A percentile compares a stretch with the other conserved stretches of the same genome.
Conservation (phyloP, 2,329 filamentous ascomycete species). For the Grosmannia clavigera region DNA sequence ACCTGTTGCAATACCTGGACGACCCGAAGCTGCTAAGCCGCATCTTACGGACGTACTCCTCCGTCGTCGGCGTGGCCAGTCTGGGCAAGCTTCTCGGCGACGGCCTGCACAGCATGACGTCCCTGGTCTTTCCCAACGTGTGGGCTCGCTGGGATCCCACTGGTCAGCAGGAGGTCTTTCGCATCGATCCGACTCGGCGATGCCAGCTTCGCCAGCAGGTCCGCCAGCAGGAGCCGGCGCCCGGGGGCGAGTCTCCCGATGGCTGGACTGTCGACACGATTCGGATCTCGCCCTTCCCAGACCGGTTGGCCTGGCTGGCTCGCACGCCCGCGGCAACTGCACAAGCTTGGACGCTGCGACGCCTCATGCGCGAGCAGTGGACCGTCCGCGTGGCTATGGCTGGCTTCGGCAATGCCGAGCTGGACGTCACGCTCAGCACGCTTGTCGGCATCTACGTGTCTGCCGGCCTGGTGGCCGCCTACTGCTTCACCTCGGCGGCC, state of each 20-base stretch:
- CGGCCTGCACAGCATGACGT: conserved; percentile 47
- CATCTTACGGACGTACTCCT: conserved; percentile 74
- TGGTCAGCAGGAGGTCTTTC: conserved; percentile 20
- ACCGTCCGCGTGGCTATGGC: conserved; percentile 36
- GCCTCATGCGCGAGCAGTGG: conserved; percentile 39
- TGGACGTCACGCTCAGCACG: conserved; percentile 41
- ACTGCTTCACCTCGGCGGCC: conserved; percentile 47
- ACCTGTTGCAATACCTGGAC: conserved; percentile 78
- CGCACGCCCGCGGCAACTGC: conserved; percentile 15
- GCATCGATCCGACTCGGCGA: conserved; percentile 28
- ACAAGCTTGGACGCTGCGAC: conserved; percentile 38
- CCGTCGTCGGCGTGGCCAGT: conserved; percentile 64
- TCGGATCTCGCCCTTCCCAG: conserved; percentile 26
- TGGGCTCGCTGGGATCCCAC: conserved; percentile 31
- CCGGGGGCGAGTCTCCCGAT: background rate
- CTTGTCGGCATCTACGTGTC: conserved; percentile 44
- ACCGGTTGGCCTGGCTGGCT: conserved; percentile 21
- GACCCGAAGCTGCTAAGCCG: conserved; percentile 73
- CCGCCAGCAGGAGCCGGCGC: too few relatives aligned
- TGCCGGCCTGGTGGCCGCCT: conserved; percentile 42
- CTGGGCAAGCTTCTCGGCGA: conserved; percentile 66
- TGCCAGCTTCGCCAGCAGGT: too few relatives aligned
- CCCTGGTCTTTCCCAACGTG: conserved; percentile 60
- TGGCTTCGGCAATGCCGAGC: conserved; percentile 32
- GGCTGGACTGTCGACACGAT: conserved; percentile 16